These are phyloP conservation scores for Penicillium bovifimosum DNA, from an alignment of 495 filamentous ascomycete genomes.

Conservation along the genomic window DNA sequence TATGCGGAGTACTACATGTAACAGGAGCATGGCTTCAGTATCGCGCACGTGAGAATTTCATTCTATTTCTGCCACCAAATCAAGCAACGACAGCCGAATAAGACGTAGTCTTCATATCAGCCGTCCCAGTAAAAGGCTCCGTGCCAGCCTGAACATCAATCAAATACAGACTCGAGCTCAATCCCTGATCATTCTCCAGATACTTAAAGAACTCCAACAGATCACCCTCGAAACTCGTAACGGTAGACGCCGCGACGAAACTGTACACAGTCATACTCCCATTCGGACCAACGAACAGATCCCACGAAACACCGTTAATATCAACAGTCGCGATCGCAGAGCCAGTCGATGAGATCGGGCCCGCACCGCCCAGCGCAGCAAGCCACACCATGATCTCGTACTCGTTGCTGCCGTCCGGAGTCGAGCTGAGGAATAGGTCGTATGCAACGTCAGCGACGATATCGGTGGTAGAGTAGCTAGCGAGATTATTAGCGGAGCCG, in stretches of 20 bases:
- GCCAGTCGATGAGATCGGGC: slow-evolving; percentile 56
- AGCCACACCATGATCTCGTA: slow-evolving; percentile 76
- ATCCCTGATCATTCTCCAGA: slow-evolving; percentile 43
- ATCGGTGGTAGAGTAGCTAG: slow-evolving; percentile 48
- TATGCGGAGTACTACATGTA: neutral
- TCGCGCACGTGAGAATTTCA: too few species aligned
- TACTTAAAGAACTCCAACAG: slow-evolving; percentile 53
- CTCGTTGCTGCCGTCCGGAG: slow-evolving; percentile 38
- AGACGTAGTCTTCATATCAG: slow-evolving; percentile 29
- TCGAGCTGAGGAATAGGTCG: slow-evolving; percentile 55
- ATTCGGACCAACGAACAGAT: slow-evolving; percentile 53
- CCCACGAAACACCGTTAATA: slow-evolving; percentile 47
- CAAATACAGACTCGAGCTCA: slow-evolving; percentile 50
- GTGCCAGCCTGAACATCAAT: slow-evolving; percentile 51
- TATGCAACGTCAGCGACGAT: slow-evolving; percentile 61
- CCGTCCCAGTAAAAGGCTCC: slow-evolving; percentile 49
- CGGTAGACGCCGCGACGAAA: slow-evolving; percentile 50
- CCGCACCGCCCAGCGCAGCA: slow-evolving; percentile 54
- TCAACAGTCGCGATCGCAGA: slow-evolving; percentile 47
- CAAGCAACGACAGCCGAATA: slow-evolving; percentile 41
- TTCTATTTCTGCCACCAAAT: slow-evolving; percentile 2
- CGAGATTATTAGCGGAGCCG: neutral
- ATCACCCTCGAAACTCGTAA: slow-evolving; percentile 51
- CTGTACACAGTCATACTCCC: slow-evolving; percentile 53
- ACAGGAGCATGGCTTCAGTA: too few species aligned